These are phyloP conservation scores for Harringtonia lauricola DNA, from an alignment of 2,329 filamentous ascomycete species.

Conservation along the genomic window DNA sequence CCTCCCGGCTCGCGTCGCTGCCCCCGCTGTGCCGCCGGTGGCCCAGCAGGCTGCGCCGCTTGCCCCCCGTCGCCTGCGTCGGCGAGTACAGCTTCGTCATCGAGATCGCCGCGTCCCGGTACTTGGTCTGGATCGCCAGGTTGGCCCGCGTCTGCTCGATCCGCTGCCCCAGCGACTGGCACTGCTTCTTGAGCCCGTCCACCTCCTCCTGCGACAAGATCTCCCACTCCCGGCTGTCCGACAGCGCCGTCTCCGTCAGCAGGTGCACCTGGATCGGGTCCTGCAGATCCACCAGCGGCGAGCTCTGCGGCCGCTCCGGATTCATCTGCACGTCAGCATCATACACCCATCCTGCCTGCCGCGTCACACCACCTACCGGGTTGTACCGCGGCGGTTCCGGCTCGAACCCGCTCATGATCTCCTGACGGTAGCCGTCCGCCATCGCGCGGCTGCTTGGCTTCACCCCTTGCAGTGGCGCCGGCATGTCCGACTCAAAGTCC, in stretches of 20 bases:
- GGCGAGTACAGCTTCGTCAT: slow-evolving; percentile 70
- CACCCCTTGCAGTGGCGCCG: slow-evolving; percentile 21
- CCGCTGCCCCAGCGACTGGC: slow-evolving; percentile 58
- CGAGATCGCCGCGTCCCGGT: slow-evolving; percentile 83
- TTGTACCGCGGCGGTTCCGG: slow-evolving; percentile 43
- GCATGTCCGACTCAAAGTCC: slow-evolving; percentile 22
- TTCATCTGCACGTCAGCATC: slow-evolving; percentile 33
- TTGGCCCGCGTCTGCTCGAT: slow-evolving; percentile 75
- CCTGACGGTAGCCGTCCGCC: slow-evolving; percentile 47
- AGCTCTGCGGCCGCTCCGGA: slow-evolving; percentile 39
- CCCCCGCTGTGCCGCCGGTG: slow-evolving; percentile 36
- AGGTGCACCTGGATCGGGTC: slow-evolving; percentile 80
- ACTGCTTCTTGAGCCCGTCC: slow-evolving; percentile 82
- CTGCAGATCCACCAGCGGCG: slow-evolving; percentile 47
- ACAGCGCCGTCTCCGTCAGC: slow-evolving; percentile 83
- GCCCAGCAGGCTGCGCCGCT: slow-evolving; percentile 32
- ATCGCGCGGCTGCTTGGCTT: slow-evolving; percentile 36
- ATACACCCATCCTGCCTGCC: no score
- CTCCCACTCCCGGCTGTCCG: slow-evolving; percentile 76
- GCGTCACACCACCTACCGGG: slow-evolving; percentile 41
- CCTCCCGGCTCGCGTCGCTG: slow-evolving; percentile 41
- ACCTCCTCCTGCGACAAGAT: slow-evolving; percentile 87
- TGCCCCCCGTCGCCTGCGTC: slow-evolving; percentile 22
- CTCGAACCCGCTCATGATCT: slow-evolving; percentile 42
- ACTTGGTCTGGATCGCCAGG: slow-evolving; percentile 81